phyloP scores from a whole-genome alignment of 2,329 filamentous ascomycete species.

The Bipolaris cookei region DNA sequence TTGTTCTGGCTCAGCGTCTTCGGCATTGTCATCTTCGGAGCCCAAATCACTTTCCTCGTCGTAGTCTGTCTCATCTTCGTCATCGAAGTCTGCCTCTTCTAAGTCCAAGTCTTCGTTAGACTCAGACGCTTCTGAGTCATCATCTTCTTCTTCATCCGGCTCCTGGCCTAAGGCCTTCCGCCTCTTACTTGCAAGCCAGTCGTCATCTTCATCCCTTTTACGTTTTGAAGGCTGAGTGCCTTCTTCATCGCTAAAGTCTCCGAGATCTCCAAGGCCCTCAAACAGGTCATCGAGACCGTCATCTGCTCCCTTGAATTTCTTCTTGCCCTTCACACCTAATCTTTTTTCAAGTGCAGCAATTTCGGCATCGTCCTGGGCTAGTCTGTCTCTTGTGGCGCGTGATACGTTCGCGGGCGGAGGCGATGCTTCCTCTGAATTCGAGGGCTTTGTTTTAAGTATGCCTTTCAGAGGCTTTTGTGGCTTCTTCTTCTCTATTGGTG shows the following conservation, averaged over 20 bases:
- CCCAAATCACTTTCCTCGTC: slow-evolving; percentile 26
- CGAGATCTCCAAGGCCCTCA: slow-evolving; percentile 68
- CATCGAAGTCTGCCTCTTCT: slow-evolving; percentile 25
- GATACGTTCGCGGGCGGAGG: slow-evolving; percentile 40
- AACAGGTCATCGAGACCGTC: slow-evolving; percentile 84
- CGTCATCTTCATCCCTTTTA: slow-evolving; percentile 63
- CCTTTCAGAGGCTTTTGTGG: slow-evolving; percentile 38
- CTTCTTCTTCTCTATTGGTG: slow-evolving; percentile 27
- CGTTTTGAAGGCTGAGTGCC: slow-evolving; percentile 60
- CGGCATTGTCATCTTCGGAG: slow-evolving; percentile 35
- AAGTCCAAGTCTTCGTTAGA: slow-evolving; percentile 43
- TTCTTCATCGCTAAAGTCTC: slow-evolving; percentile 54
- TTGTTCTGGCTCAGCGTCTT: slow-evolving; percentile 43
- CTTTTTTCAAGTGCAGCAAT: slow-evolving; percentile 88
- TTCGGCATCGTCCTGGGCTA: slow-evolving; percentile 84
- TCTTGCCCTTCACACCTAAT: slow-evolving; percentile 80
- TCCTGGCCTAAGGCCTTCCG: slow-evolving; percentile 54
- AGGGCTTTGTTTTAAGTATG: slow-evolving; percentile 34
- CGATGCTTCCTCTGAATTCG: slow-evolving; percentile 13
- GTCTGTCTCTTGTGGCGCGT: slow-evolving; percentile 59
- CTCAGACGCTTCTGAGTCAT: slow-evolving; percentile 26
- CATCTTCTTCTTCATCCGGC: slow-evolving; percentile 32
- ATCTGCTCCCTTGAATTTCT: slow-evolving; percentile 72
- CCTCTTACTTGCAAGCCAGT: slow-evolving; percentile 66
- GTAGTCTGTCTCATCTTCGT: slow-evolving; percentile 25